phyloP scores from a whole-genome alignment of 2,329 filamentous ascomycete genomes.

The Diaporthe citriasiana region DNA sequence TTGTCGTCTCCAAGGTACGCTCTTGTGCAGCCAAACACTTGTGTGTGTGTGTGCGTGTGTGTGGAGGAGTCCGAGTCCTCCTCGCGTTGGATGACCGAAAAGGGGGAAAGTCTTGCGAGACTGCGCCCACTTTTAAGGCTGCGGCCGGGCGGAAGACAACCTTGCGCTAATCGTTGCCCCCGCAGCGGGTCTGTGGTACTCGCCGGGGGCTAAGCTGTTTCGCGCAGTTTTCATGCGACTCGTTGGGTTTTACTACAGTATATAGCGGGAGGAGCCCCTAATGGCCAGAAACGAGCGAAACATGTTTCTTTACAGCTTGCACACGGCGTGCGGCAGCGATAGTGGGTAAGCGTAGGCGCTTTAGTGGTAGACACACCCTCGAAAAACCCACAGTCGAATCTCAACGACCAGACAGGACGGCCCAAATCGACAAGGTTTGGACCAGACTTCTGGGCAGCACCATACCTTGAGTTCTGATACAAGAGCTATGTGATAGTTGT shows the following conservation, averaged over 20 bases:
- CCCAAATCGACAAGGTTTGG: not conserved
- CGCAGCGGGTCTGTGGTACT: not conserved
- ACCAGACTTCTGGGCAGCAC: not conserved
- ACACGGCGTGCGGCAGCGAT: not conserved
- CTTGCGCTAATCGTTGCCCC: constrained; percentile 15
- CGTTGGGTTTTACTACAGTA: constrained; percentile 3
- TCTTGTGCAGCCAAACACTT: not conserved
- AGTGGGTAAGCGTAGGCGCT: not conserved
- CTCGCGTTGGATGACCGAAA: constrained; percentile 9
- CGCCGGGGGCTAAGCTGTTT: constrained; percentile 27
- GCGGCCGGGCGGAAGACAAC: constrained; percentile 15
- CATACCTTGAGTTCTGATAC: not conserved
- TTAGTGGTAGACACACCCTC: not conserved
- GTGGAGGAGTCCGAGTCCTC: too few relatives aligned
- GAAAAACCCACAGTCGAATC: not conserved
- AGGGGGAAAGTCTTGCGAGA: constrained; percentile 21
- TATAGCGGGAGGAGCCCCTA: not conserved
- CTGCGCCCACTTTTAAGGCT: constrained; percentile 10
- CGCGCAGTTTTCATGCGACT: constrained; percentile 18
- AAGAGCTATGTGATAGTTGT: not conserved
- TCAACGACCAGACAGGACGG: not conserved
- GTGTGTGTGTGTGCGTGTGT: not conserved
- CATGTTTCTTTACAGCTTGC: constrained; percentile 15
- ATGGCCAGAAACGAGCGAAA: constrained; percentile 8
- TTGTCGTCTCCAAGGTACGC: not conserved